Conservation (phyloP, 2,329 filamentous ascomycete genomes). For the Whalleya microplaca region DNA sequence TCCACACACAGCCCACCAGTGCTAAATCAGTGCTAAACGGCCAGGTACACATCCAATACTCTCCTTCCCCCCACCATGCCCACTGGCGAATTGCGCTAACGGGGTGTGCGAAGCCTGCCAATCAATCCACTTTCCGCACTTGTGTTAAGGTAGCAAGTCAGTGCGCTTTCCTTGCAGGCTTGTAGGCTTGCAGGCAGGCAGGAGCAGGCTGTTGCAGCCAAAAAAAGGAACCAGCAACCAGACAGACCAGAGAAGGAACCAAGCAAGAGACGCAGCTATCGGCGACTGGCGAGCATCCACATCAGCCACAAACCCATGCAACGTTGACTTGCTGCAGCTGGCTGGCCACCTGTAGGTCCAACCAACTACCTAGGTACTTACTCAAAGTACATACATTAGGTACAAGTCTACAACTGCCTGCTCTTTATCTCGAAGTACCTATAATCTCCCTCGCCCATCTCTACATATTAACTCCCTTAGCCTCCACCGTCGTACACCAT, state of each 20-base stretch:
- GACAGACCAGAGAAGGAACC: neutral
- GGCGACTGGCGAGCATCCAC: slow-evolving; percentile 27
- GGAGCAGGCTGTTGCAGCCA: no score
- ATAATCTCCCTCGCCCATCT: neutral
- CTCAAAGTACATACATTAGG: neutral
- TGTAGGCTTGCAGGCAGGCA: no score
- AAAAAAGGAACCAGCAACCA: no score
- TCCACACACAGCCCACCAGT: neutral
- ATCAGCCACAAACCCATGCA: slow-evolving; percentile 28
- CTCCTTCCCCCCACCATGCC: neutral
- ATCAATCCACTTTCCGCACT: slow-evolving; percentile 22
- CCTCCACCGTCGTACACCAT: slow-evolving; percentile 20
- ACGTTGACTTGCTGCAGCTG: slow-evolving; percentile 24
- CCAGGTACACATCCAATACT: neutral
- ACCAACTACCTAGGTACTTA: slow-evolving; percentile 27
- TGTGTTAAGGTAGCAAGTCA: slow-evolving; percentile 24
- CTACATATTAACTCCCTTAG: neutral
- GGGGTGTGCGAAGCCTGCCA: slow-evolving; percentile 16
- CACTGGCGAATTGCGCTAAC: slow-evolving; percentile 6
- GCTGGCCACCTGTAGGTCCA: no score
- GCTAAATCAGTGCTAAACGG: neutral
- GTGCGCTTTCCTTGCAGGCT: slow-evolving; percentile 3
- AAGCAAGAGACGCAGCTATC: slow-evolving; percentile 14
- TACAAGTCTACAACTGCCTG: neutral
- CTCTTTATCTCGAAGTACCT: neutral